Evolutionary conservation across 163 green algal species (phyloP), one percentile per base, ranked within the genome.

Genomic region (Chlorella variabilis): DNA sequence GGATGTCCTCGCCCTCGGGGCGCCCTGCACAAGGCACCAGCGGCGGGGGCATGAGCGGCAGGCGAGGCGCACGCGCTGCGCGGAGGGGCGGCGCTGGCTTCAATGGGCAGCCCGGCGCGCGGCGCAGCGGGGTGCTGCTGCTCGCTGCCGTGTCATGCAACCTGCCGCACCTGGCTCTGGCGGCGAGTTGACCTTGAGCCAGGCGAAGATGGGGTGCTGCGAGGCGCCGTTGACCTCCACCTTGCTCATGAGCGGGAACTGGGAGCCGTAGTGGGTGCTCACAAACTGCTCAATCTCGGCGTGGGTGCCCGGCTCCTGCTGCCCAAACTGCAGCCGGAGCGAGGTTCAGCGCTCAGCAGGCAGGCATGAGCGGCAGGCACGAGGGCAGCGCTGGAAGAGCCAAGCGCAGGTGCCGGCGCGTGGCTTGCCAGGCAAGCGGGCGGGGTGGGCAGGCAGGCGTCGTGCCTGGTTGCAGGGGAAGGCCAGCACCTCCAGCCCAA

Each of bases 401-500:
- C n/a, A n/a, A n/a, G n/a, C n/a, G n/a, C n/a, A n/a, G n/a, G n/a
- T n/a, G n/a, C n/a, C n/a, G n/a, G n/a, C n/a, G n/a, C n/a, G n/a
- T n/a, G n/a, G n/a, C n/a, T n/a, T n/a, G n/a, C n/a, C n/a, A n/a
- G n/a, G n/a, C n/a, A n/a, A n/a, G n/a, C n/a, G n/a, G n/a, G n/a
- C n/a, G n/a, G n/a, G n/a, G n/a, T n/a, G n/a, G n/a, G n/a, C n/a
- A n/a, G n/a, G n/a, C n/a, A n/a, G n/a, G n/a, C n/a, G n/a, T n/a
- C n/a, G n/a, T 42, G 73, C 75, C 75, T 81, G 74, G 71, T 87
- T 87, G 73, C 62, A 87, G 17, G 82, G 82, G 75, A 87, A 87
- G 27, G 82, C 82, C 54, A 87, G 49, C 29, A 87, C 73, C 42
- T 87, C 75, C n/a, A 87, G 51, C n/a, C 82, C 82, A 21, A 80